These are phyloP conservation scores for Amanita pallidorosea DNA, from an alignment of 768 basidiomycete genomes.

Conservation along the genomic window DNA sequence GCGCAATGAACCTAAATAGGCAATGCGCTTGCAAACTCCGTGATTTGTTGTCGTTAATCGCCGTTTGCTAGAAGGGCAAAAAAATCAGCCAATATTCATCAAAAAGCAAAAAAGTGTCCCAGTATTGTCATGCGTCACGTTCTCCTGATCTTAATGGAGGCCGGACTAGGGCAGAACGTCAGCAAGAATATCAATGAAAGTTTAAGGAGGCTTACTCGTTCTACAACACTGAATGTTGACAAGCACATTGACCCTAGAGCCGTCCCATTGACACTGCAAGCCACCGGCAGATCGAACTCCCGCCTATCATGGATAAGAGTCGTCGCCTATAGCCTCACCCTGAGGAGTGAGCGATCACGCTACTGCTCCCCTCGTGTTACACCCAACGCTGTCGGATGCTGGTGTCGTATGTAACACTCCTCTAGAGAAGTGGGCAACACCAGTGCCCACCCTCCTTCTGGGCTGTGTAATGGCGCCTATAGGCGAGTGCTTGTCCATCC, in stretches of 20 bases:
- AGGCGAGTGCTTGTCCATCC: neutral
- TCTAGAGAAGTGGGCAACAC: conserved; percentile 3
- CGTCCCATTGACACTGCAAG: no score
- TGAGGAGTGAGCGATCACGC: no score
- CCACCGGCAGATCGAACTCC: no score
- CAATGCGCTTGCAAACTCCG: neutral
- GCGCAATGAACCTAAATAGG: neutral
- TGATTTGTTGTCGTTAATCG: neutral
- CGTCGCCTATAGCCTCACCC: no score
- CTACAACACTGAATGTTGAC: no score
- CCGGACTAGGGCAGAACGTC: neutral
- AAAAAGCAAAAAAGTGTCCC: neutral
- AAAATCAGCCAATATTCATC: neutral
- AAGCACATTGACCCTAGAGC: no score
- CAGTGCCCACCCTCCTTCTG: conserved; percentile 2
- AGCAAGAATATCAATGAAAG: neutral
- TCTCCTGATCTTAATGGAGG: neutral
- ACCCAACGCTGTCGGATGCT: neutral
- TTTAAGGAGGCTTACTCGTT: neutral
- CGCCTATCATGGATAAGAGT: no score
- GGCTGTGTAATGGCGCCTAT: neutral
- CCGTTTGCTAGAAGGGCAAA: neutral
- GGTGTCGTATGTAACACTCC: neutral
- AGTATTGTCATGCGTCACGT: neutral
- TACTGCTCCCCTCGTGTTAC: conserved; percentile 1